Evolutionary conservation across 768 basidiomycete species (phyloP).

Genomic region (Sistotremastrum suecicum): DNA sequence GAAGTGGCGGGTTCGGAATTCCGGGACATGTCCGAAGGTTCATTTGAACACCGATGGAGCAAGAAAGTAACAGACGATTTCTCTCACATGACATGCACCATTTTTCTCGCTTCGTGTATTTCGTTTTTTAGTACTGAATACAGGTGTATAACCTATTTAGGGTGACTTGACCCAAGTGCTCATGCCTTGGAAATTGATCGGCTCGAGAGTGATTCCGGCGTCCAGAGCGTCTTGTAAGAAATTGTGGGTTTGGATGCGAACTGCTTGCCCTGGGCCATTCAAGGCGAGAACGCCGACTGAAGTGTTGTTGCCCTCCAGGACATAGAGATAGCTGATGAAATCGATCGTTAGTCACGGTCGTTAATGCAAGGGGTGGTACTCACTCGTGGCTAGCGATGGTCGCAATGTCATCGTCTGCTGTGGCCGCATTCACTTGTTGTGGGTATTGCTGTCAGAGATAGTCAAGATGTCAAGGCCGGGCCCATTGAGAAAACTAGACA

Average conservation of each 20-base stretch:
- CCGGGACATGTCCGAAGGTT: too few relatives aligned
- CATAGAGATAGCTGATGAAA: constrained; percentile 11
- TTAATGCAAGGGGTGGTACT: background rate
- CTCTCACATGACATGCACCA: too few relatives aligned
- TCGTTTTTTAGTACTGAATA: too few relatives aligned
- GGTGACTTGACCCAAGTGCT: too few relatives aligned
- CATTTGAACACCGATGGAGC: too few relatives aligned
- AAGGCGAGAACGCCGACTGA: constrained; percentile 12
- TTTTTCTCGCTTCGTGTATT: too few relatives aligned
- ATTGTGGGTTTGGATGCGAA: constrained; percentile 6
- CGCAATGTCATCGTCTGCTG: constrained; percentile 12
- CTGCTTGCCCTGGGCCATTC: constrained; percentile 9
- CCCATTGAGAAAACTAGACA: background rate
- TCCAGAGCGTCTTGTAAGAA: constrained; percentile 4
- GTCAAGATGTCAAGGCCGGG: background rate
- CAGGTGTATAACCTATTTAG: too few relatives aligned
- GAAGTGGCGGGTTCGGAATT: too few relatives aligned
- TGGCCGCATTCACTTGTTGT: constrained; percentile 6
- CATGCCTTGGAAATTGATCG: constrained; percentile 10
- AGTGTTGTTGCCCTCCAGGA: constrained; percentile 9
- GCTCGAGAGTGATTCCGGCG: constrained; percentile 7
- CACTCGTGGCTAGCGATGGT: constrained; percentile 10
- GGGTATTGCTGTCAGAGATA: constrained; percentile 10
- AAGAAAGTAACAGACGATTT: too few relatives aligned
- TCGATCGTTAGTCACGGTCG: too few relatives aligned